Evolutionary conservation across 2,329 filamentous ascomycete species (phyloP).

Genomic region (Cladosporium cucumerinum): DNA sequence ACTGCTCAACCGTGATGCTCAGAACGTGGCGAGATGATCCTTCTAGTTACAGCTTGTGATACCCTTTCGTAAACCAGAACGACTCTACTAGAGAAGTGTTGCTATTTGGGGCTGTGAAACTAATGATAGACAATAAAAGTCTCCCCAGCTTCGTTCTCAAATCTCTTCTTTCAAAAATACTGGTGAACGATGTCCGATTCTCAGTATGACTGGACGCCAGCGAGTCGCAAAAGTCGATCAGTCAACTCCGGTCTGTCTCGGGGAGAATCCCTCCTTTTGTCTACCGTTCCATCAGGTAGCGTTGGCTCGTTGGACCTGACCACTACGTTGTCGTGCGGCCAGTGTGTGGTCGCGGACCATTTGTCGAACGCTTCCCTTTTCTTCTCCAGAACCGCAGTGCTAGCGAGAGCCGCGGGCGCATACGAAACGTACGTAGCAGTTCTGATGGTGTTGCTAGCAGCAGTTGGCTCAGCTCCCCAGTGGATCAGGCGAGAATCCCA

Average conservation of each 20-base stretch:
- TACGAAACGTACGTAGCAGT: slow-evolving; percentile 23
- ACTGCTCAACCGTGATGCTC: slow-evolving; percentile 56
- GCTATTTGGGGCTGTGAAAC: neutral
- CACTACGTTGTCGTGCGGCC: slow-evolving; percentile 17
- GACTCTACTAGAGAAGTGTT: neutral
- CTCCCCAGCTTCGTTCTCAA: neutral
- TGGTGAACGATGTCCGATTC: neutral
- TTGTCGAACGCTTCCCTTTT: slow-evolving; percentile 18
- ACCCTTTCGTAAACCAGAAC: neutral
- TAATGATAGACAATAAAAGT: neutral
- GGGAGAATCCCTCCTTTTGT: neutral
- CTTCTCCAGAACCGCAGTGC: neutral
- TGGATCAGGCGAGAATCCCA: slow-evolving; percentile 45
- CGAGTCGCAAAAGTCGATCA: neutral
- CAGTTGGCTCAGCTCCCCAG: slow-evolving; percentile 33
- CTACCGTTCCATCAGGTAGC: neutral
- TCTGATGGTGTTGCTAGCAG: slow-evolving; percentile 19
- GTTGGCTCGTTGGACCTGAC: neutral
- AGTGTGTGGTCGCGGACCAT: slow-evolving; percentile 26
- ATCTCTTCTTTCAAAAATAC: neutral
- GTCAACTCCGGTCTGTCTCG: neutral
- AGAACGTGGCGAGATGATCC: slow-evolving; percentile 34
- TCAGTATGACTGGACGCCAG: neutral
- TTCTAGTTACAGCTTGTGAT: neutral
- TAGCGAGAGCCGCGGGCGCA: slow-evolving; percentile 17